Evolutionary conservation across 345 rosid genomes (phyloP).

Genomic region (Sonneratia alba): DNA sequence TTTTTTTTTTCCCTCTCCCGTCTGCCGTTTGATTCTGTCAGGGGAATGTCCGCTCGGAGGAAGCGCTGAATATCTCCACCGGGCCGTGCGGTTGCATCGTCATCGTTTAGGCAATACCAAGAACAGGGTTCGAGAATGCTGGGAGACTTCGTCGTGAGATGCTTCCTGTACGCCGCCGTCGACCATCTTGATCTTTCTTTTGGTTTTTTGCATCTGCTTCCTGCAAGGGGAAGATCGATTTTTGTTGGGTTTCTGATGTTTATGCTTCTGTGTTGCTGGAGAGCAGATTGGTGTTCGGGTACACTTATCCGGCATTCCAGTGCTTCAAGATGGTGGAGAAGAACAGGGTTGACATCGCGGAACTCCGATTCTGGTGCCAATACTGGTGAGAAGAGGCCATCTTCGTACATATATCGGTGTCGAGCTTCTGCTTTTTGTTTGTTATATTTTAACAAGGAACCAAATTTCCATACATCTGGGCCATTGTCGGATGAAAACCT

Average conservation of each 20-base stretch:
- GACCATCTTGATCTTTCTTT: background rate
- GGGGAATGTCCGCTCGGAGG: background rate
- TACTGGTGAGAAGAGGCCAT: constrained; percentile 47
- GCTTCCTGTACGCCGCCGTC: constrained; percentile 12
- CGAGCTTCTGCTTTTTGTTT: too few species aligned
- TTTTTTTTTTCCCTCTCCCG: background rate
- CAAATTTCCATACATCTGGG: background rate
- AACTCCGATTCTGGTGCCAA: constrained; percentile 91
- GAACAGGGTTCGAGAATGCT: constrained; percentile 8
- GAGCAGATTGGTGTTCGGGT: constrained; percentile 70
- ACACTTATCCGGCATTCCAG: constrained; percentile 85
- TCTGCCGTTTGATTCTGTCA: constrained; percentile 1
- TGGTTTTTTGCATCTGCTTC: background rate
- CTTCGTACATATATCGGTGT: background rate
- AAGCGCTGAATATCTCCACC: background rate
- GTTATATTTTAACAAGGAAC: background rate
- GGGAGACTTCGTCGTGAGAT: constrained; percentile 11
- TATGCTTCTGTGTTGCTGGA: background rate
- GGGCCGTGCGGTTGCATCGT: background rate
- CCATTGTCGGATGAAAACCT: background rate
- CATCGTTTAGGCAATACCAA: background rate
- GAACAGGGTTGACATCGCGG: constrained; percentile 62
- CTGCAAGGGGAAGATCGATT: background rate
- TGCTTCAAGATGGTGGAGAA: constrained; percentile 83
- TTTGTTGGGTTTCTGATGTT: background rate